Percentiles rank a stretch among this genome's conserved stretches.
phyloP scores from a whole-genome alignment of 805 yeast genomes.

The Metschnikowia orientalis region DNA sequence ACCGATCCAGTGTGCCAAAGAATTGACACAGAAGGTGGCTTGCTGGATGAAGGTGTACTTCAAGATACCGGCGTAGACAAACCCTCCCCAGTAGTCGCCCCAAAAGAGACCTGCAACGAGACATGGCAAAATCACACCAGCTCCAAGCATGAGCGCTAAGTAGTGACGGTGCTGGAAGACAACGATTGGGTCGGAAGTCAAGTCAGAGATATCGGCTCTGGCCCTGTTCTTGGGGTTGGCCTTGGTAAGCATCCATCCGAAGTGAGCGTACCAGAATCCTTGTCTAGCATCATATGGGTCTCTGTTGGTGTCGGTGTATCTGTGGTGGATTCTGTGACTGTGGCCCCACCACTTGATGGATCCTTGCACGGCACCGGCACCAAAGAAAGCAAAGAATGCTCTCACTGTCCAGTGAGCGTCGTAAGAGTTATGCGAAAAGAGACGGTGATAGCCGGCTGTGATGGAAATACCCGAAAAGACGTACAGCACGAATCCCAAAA shows the following conservation, averaged over 20 bases:
- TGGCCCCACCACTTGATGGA: slow-evolving; percentile 90
- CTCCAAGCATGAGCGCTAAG: slow-evolving; percentile 51
- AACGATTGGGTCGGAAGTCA: slow-evolving; percentile 73
- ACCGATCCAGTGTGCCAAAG: slow-evolving; percentile 85
- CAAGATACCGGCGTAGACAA: slow-evolving; percentile 68
- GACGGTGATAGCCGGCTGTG: slow-evolving; percentile 81
- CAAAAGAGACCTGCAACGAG: slow-evolving; percentile 26
- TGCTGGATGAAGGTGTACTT: slow-evolving; percentile 72
- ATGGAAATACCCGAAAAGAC: slow-evolving; percentile 65
- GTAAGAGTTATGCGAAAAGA: slow-evolving; percentile 74
- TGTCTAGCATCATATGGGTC: slow-evolving; percentile 84
- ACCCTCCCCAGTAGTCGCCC: slow-evolving; percentile 58
- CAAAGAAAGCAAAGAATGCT: slow-evolving; percentile 67
- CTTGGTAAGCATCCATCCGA: slow-evolving; percentile 81
- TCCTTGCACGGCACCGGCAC: slow-evolving; percentile 81
- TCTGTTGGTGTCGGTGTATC: slow-evolving; percentile 78
- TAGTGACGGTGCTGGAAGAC: slow-evolving; percentile 81
- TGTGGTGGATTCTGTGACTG: slow-evolving; percentile 79
- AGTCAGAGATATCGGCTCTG: slow-evolving; percentile 75
- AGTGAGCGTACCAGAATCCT: slow-evolving; percentile 80
- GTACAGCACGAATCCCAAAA: slow-evolving; percentile 52
- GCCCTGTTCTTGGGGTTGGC: slow-evolving; percentile 82
- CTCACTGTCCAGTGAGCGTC: slow-evolving; percentile 58
- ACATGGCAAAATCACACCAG: slow-evolving; percentile 65
- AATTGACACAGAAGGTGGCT: slow-evolving; percentile 82